phyloP scores from a whole-genome alignment of 75 land plant genomes.

The Isoetes taiwanensis region DNA sequence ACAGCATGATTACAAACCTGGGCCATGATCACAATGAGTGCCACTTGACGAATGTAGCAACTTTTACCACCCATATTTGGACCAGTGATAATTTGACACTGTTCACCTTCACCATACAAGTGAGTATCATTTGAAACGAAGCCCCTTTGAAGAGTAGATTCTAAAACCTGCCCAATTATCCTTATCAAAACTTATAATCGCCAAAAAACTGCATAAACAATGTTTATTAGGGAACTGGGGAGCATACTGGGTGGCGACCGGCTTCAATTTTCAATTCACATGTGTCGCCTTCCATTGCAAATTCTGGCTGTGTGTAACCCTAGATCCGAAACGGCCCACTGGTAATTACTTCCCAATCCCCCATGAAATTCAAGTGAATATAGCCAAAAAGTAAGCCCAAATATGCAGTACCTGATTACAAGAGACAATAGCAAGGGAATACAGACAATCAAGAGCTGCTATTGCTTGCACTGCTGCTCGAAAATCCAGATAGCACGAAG shows the following conservation, averaged over 20 bases:
- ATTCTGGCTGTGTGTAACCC: slow-evolving; percentile 75
- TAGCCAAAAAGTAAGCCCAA: background rate
- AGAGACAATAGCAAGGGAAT: slow-evolving; percentile 84
- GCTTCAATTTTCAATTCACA: slow-evolving; percentile 47
- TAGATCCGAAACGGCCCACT: slow-evolving; percentile 30
- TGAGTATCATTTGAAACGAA: slow-evolving; percentile 92
- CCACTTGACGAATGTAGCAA: slow-evolving; percentile 99
- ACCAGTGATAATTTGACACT: slow-evolving; percentile 82
- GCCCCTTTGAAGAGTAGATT: slow-evolving; percentile 50
- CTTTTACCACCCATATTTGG: slow-evolving; percentile 99
- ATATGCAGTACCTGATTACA: slow-evolving; percentile 40
- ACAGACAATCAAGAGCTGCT: slow-evolving; percentile 79
- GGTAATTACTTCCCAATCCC: too few species aligned
- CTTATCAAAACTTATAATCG: background rate
- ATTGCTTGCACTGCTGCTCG: slow-evolving; percentile 85
- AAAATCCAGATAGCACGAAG: slow-evolving; percentile 55
- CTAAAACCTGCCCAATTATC: slow-evolving; percentile 48
- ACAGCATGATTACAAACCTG: too few species aligned
- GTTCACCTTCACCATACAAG: slow-evolving; percentile 48
- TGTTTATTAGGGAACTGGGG: background rate
- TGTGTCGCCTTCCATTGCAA: slow-evolving; percentile 50
- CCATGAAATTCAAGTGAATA: background rate
- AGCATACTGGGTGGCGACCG: slow-evolving; percentile 86
- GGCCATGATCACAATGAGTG: slow-evolving; percentile 84
- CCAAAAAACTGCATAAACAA: background rate